These are phyloP conservation scores for Pythium dissotocum DNA, from an alignment of 352 stramenopile genomes.

Conservation along the genomic window DNA sequence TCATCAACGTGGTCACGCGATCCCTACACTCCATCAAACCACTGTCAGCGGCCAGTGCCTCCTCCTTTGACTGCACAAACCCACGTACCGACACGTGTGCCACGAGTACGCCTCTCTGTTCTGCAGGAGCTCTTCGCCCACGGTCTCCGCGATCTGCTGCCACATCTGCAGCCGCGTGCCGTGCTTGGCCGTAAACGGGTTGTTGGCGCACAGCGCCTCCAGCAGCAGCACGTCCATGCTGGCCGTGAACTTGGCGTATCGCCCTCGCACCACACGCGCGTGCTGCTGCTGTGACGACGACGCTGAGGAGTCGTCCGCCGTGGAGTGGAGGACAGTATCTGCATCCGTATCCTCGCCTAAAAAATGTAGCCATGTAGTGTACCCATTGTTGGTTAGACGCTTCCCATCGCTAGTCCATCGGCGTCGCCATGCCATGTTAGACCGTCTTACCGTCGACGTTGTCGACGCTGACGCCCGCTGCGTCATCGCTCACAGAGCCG, in stretches of 20 bases:
- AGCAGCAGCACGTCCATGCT: constrained; percentile 80
- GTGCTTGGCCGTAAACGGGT: constrained; percentile 82
- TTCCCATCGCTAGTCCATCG: neutral
- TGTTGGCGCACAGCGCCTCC: constrained; percentile 67
- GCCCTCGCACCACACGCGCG: constrained; percentile 39
- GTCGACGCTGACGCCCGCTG: neutral
- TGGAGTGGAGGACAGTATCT: neutral
- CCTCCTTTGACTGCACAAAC: neutral
- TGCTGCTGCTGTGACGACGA: constrained; percentile 32
- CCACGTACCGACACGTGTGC: constrained; percentile 77
- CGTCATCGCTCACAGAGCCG: neutral
- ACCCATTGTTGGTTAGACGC: neutral
- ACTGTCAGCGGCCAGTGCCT: neutral
- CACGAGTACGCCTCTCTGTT: constrained; percentile 75
- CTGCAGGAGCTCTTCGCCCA: constrained; percentile 64
- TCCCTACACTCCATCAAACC: constrained; percentile 36
- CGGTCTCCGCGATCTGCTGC: constrained; percentile 64
- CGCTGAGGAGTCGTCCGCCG: neutral
- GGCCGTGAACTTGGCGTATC: constrained; percentile 82
- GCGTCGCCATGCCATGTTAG: neutral
- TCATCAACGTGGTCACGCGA: constrained; percentile 74
- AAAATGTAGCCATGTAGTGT: neutral
- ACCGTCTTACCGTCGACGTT: neutral
- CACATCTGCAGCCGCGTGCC: constrained; percentile 83
- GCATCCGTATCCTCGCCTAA: constrained; percentile 4